These are phyloP conservation scores for Guyanaporus albipodus DNA, from an alignment of 768 basidiomycete genomes.

Conservation along the genomic window DNA sequence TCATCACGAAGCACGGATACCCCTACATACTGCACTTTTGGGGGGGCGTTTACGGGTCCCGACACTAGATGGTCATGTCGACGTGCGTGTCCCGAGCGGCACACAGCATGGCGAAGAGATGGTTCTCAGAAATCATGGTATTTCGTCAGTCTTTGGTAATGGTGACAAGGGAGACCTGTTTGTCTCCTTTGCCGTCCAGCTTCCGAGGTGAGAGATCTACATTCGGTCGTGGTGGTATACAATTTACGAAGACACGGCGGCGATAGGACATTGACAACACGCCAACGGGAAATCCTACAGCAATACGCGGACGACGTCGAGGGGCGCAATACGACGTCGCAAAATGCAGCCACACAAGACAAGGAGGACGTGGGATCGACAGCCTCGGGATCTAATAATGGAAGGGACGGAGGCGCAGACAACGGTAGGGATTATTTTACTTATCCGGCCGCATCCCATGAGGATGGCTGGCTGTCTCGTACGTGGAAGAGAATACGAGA, in stretches of 20 bases:
- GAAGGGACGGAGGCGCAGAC: conserved; percentile 24
- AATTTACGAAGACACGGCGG: background rate
- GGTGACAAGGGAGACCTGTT: conserved; percentile 78
- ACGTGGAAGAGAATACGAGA: conserved; percentile 63
- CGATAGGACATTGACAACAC: conserved; percentile 75
- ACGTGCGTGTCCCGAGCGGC: conserved; percentile 86
- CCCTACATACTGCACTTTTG: conserved; percentile 87
- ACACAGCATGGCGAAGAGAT: conserved; percentile 98
- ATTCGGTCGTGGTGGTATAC: conserved; percentile 6
- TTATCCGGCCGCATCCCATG: conserved; percentile 49
- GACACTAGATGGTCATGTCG: conserved; percentile 93
- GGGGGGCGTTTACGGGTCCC: conserved; percentile 91
- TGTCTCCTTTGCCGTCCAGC: conserved; percentile 79
- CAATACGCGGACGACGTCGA: conserved; percentile 93
- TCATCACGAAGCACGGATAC: conserved; percentile 86
- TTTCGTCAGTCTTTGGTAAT: conserved; percentile 56
- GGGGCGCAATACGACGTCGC: conserved; percentile 41
- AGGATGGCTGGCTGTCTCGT: conserved; percentile 67
- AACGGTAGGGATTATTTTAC: conserved; percentile 78
- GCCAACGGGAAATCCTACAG: conserved; percentile 85
- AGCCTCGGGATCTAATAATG: conserved; percentile 17
- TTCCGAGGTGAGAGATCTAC: conserved; percentile 72
- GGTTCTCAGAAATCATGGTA: conserved; percentile 85
- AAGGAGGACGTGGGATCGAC: conserved; percentile 18
- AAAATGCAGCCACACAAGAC: conserved; percentile 10